phyloP scores from a whole-genome alignment of 257 asterid species.

The Solanum pinnatisectum region DNA sequence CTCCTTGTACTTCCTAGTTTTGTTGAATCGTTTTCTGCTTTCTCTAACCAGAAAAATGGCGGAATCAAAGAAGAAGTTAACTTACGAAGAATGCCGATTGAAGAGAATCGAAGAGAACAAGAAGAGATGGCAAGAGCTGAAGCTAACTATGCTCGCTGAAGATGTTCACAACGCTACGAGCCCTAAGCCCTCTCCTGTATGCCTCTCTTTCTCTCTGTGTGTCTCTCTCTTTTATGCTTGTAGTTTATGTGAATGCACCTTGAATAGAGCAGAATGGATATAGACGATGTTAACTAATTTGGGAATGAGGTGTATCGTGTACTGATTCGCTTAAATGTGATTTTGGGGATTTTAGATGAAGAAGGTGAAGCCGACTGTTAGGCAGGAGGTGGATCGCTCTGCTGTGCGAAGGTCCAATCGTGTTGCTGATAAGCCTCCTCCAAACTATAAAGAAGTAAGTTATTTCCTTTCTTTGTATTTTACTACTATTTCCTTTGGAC shows the following conservation, averaged over 20 bases:
- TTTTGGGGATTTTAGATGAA: slow-evolving; percentile 40
- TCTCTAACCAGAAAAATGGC: slow-evolving; percentile 31
- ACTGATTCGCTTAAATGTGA: background rate
- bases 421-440: slow-evolving; percentile 45
- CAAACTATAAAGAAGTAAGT: slow-evolving; percentile 54
- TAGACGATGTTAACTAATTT: background rate
- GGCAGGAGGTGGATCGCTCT: slow-evolving; percentile 32
- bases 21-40: background rate
- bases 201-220: background rate
- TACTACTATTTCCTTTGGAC: background rate
- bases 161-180: slow-evolving; percentile 24
- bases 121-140: slow-evolving; percentile 61
- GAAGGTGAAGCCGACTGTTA: slow-evolving; percentile 41
- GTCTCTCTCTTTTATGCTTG: background rate
- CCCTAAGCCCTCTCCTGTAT: slow-evolving; percentile 50
- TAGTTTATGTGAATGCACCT: background rate
- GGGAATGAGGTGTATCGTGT: background rate
- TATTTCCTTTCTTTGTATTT: background rate
- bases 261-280: background rate
- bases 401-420: slow-evolving; percentile 52
- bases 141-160: slow-evolving; percentile 48
- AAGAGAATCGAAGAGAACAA: slow-evolving; percentile 64
- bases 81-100: slow-evolving; percentile 45
- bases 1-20: background rate
- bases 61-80: slow-evolving; percentile 18